These are phyloP conservation scores for Stylonectria norvegica DNA, from an alignment of 2,329 filamentous ascomycete species.

Conservation along the genomic window DNA sequence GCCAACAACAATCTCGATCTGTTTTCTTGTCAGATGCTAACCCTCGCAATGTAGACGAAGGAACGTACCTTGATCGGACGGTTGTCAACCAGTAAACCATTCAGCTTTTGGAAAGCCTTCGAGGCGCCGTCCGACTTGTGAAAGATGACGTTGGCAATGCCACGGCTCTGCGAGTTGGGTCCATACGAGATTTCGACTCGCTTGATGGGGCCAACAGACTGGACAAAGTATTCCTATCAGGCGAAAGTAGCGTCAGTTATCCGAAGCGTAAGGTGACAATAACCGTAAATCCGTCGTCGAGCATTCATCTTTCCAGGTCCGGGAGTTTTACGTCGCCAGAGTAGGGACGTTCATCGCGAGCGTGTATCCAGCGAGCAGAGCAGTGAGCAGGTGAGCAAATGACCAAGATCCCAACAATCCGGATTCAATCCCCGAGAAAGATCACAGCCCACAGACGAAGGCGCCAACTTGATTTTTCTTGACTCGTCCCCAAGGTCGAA, in stretches of 20 bases:
- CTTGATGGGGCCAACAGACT: conserved; percentile 86
- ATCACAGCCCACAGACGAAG: too few species aligned
- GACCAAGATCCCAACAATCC: too few species aligned
- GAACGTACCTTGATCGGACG: conserved; percentile 77
- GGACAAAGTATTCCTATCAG: conserved; percentile 91
- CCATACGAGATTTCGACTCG: conserved; percentile 89
- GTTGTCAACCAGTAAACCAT: conserved; percentile 86
- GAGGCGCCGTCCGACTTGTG: conserved; percentile 73
- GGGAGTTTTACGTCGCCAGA: conserved; percentile 23
- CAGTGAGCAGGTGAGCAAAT: conserved; percentile 28
- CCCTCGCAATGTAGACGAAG: not conserved
- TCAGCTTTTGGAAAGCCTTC: conserved; percentile 78
- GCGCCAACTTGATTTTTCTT: too few species aligned
- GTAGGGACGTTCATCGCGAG: conserved; percentile 15
- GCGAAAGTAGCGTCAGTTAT: conserved; percentile 64
- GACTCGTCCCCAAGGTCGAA: too few species aligned
- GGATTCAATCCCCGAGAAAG: too few species aligned
- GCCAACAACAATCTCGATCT: conserved; percentile 90
- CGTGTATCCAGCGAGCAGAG: conserved; percentile 28
- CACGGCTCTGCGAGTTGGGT: conserved; percentile 85
- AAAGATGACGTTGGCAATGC: conserved; percentile 89
- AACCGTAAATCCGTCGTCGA: conserved; percentile 30
- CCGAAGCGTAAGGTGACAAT: conserved; percentile 29
- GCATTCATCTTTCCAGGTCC: conserved; percentile 31
- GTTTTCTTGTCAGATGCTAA: conserved; percentile 22